Evolutionary conservation across 1,139 yeast species (phyloP).

Genomic region (Magnusiomyces magnusii): DNA sequence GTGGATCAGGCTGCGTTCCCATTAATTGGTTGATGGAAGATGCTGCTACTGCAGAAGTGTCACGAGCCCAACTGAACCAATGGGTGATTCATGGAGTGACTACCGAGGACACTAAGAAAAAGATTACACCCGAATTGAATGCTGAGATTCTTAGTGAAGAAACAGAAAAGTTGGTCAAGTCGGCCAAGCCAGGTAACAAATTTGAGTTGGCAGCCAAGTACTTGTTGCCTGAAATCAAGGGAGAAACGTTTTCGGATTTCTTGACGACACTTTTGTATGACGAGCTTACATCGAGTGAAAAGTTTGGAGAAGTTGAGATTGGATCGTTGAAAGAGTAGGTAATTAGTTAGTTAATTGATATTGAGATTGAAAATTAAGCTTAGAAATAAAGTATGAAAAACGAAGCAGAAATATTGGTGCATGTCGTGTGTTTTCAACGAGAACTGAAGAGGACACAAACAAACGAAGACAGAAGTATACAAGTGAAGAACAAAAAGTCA

Average conservation of each 20-base stretch:
- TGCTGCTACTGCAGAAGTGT: slow-evolving; percentile 83
- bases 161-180: slow-evolving; percentile 46
- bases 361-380: too few relatives aligned
- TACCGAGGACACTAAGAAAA: slow-evolving; percentile 56
- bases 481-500: too few relatives aligned
- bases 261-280: slow-evolving; percentile 43
- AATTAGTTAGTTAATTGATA: too few relatives aligned
- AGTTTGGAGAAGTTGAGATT: too few relatives aligned
- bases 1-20: slow-evolving; percentile 75
- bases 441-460: too few relatives aligned
- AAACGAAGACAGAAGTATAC: too few relatives aligned
- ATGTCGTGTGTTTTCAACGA: too few relatives aligned
- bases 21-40: slow-evolving; percentile 81
- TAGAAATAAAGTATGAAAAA: too few relatives aligned
- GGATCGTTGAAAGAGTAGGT: too few relatives aligned
- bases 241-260: slow-evolving; percentile 30
- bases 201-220: slow-evolving; percentile 35
- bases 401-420: too few relatives aligned
- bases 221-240: slow-evolving; percentile 32
- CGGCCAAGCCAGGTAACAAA: slow-evolving; percentile 48
- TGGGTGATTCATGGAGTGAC: slow-evolving; percentile 71
- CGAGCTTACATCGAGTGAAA: too few relatives aligned
- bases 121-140: slow-evolving; percentile 52
- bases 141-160: slow-evolving; percentile 53
- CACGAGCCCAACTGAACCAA: slow-evolving; percentile 75